These are phyloP conservation scores for Colletotrichum somersetense DNA, from an alignment of 2,329 filamentous ascomycete species.

Conservation along the genomic window DNA sequence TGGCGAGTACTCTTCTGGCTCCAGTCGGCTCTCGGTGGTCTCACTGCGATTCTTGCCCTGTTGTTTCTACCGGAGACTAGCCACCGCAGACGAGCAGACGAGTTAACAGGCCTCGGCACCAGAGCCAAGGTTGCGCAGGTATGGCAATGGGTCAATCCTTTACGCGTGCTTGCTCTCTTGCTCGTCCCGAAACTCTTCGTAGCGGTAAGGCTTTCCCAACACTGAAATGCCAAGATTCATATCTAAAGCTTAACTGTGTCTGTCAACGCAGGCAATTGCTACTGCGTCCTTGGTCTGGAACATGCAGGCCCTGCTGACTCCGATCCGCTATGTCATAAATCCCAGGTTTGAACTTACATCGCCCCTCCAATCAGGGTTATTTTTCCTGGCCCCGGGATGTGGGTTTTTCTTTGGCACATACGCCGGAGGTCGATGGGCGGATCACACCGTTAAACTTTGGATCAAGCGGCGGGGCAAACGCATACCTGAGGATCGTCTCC, in stretches of 20 bases:
- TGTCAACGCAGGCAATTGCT: conserved; percentile 5
- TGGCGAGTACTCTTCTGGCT: conserved; percentile 81
- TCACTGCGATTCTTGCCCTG: conserved; percentile 66
- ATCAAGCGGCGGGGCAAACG: conserved; percentile 68
- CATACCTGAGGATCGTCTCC: conserved; percentile 77
- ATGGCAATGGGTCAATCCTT: conserved; percentile 71
- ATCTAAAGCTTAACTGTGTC: background rate
- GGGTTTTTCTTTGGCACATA: conserved; percentile 77
- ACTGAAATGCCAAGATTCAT: too few relatives aligned
- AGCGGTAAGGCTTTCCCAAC: conserved; percentile 63
- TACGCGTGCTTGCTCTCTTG: conserved; percentile 74
- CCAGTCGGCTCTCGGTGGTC: conserved; percentile 71
- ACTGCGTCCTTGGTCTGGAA: conserved; percentile 73
- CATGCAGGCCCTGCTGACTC: conserved; percentile 76
- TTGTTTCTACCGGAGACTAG: conserved; percentile 78
- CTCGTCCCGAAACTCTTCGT: conserved; percentile 74
- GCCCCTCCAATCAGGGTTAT: conserved; percentile 75
- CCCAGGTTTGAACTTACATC: conserved; percentile 74
- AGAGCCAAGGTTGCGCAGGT: conserved; percentile 52
- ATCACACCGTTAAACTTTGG: conserved; percentile 71
- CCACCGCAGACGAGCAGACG: conserved; percentile 70
- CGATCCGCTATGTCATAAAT: conserved; percentile 78
- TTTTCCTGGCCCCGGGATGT: conserved; percentile 78
- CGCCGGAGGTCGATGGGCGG: conserved; percentile 76
- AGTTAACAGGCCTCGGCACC: conserved; percentile 67